Evolutionary conservation across 768 basidiomycete genomes (phyloP).

Genomic region (Cystoderma amianthinum): DNA sequence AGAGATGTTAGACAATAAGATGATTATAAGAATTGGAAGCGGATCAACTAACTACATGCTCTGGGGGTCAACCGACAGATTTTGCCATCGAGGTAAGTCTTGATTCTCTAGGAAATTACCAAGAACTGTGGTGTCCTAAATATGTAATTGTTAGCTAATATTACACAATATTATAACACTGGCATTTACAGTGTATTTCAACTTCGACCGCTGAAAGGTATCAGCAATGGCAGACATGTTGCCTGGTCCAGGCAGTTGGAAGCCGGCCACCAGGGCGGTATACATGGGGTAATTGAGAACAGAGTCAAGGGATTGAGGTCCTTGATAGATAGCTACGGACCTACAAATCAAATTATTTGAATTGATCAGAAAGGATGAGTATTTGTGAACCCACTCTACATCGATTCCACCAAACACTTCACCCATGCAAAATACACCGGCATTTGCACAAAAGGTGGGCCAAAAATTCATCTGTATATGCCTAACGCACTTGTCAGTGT

Average conservation of each 20-base stretch:
- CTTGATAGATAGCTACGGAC: conserved; percentile 52
- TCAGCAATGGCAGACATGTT: conserved; percentile 55
- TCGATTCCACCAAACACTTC: conserved; percentile 62
- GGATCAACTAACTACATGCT: conserved; percentile 46
- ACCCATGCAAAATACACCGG: conserved; percentile 82
- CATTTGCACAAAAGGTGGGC: conserved; percentile 65
- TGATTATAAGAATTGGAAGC: background rate
- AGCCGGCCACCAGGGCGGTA: conserved; percentile 53
- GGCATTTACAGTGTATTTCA: conserved; percentile 42
- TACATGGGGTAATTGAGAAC: conserved; percentile 72
- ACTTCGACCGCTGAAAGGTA: conserved; percentile 45
- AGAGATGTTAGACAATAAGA: background rate
- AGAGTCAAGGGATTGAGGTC: conserved; percentile 54
- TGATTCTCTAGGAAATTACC: conserved; percentile 83
- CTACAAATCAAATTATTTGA: conserved; percentile 29
- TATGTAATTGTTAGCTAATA: background rate
- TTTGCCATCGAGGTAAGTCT: conserved; percentile 70
- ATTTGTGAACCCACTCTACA: conserved; percentile 43
- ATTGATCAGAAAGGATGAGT: too few relatives aligned
- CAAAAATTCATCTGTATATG: conserved; percentile 75
- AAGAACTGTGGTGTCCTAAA: conserved; percentile 37
- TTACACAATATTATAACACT: background rate
- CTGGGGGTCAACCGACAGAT: conserved; percentile 65
- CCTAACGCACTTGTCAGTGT: conserved; percentile 25
- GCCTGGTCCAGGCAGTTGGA: conserved; percentile 60